These are phyloP conservation scores for Gigaspora rosea DNA, from an alignment of 192 early-diverging fungal genomes.

Conservation along the genomic window DNA sequence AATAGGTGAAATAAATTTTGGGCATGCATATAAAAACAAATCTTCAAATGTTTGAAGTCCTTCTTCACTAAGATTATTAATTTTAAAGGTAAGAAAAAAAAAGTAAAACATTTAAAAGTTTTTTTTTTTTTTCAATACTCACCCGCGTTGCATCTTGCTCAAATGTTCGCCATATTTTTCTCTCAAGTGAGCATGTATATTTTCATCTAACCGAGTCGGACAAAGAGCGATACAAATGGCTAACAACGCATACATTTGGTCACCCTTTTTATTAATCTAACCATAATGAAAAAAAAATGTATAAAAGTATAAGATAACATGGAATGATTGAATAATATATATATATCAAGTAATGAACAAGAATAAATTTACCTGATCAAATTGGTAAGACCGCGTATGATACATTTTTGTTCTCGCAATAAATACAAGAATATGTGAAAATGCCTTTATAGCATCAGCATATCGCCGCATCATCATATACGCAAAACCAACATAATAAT, in stretches of 20 bases:
- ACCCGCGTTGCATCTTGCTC: conserved; percentile 83
- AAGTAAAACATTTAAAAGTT: too few species aligned
- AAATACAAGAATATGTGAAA: conserved; percentile 88
- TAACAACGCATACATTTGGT: conserved; percentile 94
- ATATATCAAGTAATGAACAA: too few species aligned
- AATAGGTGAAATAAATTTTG: conserved; percentile 93
- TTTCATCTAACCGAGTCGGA: conserved; percentile 93
- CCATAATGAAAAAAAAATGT: neutral
- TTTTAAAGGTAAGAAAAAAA: neutral
- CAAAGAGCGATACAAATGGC: conserved; percentile 88
- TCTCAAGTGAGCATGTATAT: conserved; percentile 81
- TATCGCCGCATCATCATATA: conserved; percentile 99
- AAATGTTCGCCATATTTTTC: conserved; percentile 95
- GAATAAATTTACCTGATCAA: conserved; percentile 65
- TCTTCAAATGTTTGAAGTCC: conserved; percentile 81
- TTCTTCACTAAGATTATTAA: conserved; percentile 64
- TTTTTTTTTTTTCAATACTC: conserved; percentile 18
- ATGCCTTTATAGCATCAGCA: conserved; percentile 91
- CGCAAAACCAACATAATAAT: conserved; percentile 96
- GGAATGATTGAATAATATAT: neutral
- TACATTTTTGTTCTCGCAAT: conserved; percentile 93
- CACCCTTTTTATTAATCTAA: conserved; percentile 84
- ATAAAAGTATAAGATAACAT: neutral
- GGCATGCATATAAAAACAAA: conserved; percentile 88
- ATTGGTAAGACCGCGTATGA: conserved; percentile 89